Base-by-base conservation (phyloP, 2,329 filamentous ascomycete species). In the Calycina herbarum region DNA sequence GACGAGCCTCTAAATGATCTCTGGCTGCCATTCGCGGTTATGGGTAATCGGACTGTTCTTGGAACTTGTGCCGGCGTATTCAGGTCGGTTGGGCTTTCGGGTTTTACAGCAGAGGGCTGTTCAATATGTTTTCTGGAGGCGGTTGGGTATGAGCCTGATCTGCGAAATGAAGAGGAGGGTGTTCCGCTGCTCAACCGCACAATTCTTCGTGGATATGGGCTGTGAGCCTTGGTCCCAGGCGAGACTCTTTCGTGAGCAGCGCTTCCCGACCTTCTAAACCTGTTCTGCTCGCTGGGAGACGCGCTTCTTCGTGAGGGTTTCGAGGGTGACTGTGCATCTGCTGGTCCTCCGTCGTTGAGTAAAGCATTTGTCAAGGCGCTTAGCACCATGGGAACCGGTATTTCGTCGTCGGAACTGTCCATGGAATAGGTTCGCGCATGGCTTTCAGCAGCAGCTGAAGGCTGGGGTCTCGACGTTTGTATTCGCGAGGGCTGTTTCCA, bases 361-460 rank as follows among this genome's bases (percentile, higher is more conserved):
- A 97, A 82, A 24, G 93, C 94, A 76, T 95, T 94, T 59, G 94
- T 96, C 71, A 95, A 86, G 73, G 94, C 93, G 76, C 93, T 97
- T 76, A 97, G 90, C 80, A 95, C 93, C 67, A 73, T 73, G 1
- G 93, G 93, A 71, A 92, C 90, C 17, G 91, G 91, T 33, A 96
- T 92, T 78, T 97, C 94, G 74, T 97, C 94, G 78, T 97, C 94
- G 29, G 94, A 97, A 81, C 92, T 97, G 76, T 97, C 94, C 71
- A 89, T 77, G 0, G 81, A 79, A 69, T 79, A 83, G 59, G 82
- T 81, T 66, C 82, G 81, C 63, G 82, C 77, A 61, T 71, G 70
- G 13, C 60, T 63, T 15, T 73, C 67, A 3, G 64, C 35, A 0
- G 70, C 57, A 11, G 67, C 62, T 3, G 67, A 58, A 24, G 72